Percentiles rank a stretch among this genome's conserved stretches.
These are phyloP conservation scores for Macrophomina phaseolina DNA, from an alignment of 2,329 filamentous ascomycete species.

Conservation along the genomic window DNA sequence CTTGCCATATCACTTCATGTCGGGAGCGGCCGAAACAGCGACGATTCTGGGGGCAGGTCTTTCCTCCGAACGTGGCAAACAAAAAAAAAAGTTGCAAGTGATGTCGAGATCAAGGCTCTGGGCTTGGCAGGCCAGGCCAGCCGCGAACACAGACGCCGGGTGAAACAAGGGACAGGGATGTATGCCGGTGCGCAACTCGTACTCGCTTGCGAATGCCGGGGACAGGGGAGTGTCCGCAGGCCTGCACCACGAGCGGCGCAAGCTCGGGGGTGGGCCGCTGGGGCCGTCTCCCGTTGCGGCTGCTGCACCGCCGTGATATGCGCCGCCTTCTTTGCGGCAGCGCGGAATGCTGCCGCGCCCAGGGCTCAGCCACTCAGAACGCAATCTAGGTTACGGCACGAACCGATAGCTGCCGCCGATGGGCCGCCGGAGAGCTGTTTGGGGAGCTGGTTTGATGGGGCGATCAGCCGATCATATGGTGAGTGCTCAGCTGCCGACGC, in stretches of 20 bases:
- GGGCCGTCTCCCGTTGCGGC: background rate
- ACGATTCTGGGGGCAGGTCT: background rate
- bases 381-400: slow-evolving; percentile 10
- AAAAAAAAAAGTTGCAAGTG: background rate
- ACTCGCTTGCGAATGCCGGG: slow-evolving; percentile 6
- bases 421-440: slow-evolving; percentile 8
- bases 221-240: slow-evolving; percentile 5
- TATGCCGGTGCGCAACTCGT: background rate
- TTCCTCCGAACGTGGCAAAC: background rate
- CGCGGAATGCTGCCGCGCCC: slow-evolving; percentile 11
- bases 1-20: slow-evolving; percentile 9
- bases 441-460: slow-evolving; percentile 1
- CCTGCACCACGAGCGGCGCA: background rate
- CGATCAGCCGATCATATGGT: slow-evolving; percentile 24
- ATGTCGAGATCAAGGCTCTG: background rate
- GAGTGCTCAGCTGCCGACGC: slow-evolving; percentile 13
- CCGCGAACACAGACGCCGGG: background rate
- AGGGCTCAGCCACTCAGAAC: slow-evolving; percentile 19
- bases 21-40: background rate
- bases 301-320: background rate
- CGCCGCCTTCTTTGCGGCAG: background rate
- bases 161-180: background rate
- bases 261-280: background rate
- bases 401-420: slow-evolving; percentile 8
- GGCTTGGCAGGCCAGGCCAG: background rate